Conservation (phyloP, 139 green algal species). For the Eudorina sp. region DNA sequence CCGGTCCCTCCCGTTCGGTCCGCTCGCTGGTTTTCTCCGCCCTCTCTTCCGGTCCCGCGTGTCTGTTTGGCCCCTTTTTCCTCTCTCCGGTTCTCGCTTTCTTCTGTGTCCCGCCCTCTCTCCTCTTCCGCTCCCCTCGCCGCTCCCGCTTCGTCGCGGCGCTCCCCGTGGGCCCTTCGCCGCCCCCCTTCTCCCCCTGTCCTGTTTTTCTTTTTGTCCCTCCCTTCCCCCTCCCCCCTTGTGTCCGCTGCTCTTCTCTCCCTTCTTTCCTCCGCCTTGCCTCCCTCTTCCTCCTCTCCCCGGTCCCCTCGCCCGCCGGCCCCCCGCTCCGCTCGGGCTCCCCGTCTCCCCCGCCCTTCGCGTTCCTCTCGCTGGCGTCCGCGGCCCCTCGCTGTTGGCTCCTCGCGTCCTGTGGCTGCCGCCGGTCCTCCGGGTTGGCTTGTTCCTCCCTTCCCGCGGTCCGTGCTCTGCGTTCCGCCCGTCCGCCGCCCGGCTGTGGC, state of each 20-base stretch:
- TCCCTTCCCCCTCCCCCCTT: not conserved
- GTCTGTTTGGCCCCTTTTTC: conserved; percentile 20
- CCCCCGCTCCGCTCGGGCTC: not conserved
- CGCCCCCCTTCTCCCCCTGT: not conserved
- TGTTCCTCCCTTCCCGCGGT: not conserved
- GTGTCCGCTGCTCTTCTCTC: too few species aligned
- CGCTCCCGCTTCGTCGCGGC: not conserved
- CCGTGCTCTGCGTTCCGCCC: not conserved
- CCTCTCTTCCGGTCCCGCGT: conserved; percentile 74
- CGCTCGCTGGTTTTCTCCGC: conserved; percentile 80
- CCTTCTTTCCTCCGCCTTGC: not conserved
- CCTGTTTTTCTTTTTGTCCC: not conserved
- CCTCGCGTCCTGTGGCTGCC: not conserved
- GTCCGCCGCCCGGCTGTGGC: too few species aligned
- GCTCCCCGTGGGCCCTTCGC: too few species aligned
- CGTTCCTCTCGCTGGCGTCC: not conserved
- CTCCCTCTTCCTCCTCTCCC: not conserved
- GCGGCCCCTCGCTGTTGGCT: not conserved
- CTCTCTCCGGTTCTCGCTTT: not conserved
- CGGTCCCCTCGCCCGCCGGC: not conserved
- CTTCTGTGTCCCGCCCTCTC: not conserved
- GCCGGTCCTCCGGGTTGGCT: not conserved
- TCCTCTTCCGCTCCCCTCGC: not conserved
- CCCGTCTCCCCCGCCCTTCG: not conserved
- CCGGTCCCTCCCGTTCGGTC: conserved; percentile 77